phyloP scores from a whole-genome alignment of 495 filamentous ascomycete species.

The Penicillium alfredii region DNA sequence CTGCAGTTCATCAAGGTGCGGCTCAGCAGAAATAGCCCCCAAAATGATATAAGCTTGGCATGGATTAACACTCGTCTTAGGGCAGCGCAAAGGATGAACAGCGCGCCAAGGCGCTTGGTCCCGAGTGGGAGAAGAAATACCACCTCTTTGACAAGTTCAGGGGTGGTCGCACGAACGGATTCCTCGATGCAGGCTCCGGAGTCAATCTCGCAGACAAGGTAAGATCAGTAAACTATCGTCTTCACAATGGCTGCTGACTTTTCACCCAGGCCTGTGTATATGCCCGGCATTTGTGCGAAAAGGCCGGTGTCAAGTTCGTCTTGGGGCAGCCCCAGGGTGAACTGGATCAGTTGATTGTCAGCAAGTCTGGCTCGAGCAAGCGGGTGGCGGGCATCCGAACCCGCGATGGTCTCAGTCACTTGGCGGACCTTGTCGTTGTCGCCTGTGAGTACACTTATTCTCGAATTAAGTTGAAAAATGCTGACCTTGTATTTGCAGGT shows the following conservation, averaged over 20 bases:
- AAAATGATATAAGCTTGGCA: not conserved
- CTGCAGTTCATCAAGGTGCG: conserved; percentile 15
- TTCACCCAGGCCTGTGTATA: conserved; percentile 13
- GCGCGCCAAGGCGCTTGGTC: conserved; percentile 3
- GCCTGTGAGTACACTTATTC: conserved; percentile 7
- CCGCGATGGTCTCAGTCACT: conserved; percentile 10
- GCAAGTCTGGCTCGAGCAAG: conserved; percentile 1
- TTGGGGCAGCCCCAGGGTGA: conserved; percentile 11
- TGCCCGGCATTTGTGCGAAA: conserved; percentile 11
- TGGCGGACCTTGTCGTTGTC: conserved; percentile 11
- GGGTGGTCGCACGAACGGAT: conserved; percentile 10
- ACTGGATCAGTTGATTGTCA: conserved; percentile 6
- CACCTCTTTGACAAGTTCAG: conserved; percentile 13
- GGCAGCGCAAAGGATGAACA: conserved; percentile 4
- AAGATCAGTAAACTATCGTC: not conserved
- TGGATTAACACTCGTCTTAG: conserved; percentile 1
- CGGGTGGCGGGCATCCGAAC: conserved; percentile 11
- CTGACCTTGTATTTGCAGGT: conserved; percentile 8
- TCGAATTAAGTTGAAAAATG: too few species aligned
- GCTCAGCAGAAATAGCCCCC: not conserved
- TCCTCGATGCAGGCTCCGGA: conserved; percentile 13
- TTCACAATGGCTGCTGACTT: not conserved
- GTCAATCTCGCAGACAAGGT: conserved; percentile 15
- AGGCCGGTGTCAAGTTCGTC: conserved; percentile 15
- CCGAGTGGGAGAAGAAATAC: conserved; percentile 12